Evolutionary conservation across 306 rosid species (phyloP).

Genomic region (Gillenia trifoliata): DNA sequence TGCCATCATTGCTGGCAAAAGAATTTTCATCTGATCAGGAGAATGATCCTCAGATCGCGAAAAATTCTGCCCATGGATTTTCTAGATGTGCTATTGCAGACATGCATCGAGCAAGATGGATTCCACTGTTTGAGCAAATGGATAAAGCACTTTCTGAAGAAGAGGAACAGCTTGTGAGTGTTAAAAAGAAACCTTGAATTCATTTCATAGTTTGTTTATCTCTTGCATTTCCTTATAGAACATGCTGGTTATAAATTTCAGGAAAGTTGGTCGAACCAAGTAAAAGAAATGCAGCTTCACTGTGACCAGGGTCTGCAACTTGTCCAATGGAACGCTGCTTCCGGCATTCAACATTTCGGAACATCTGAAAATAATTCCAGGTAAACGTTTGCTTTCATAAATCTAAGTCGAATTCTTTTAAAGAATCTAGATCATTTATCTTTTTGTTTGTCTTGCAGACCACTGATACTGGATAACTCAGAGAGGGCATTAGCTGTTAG

Average conservation of each 20-base stretch:
- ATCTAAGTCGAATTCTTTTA: background rate
- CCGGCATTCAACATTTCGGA: conserved; percentile 45
- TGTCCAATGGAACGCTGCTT: conserved; percentile 23
- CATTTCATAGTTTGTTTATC: background rate
- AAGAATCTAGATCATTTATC: background rate
- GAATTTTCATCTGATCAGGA: conserved; percentile 61
- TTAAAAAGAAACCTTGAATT: background rate
- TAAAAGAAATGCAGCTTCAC: conserved; percentile 75
- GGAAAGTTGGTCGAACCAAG: conserved; percentile 93
- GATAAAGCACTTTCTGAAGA: conserved; percentile 83
- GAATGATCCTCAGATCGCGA: conserved; percentile 27
- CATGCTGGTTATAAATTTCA: conserved; percentile 36
- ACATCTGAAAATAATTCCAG: conserved; percentile 48
- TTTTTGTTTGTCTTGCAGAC: conserved; percentile 32
- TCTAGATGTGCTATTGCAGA: conserved; percentile 45
- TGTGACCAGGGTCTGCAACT: conserved; percentile 77
- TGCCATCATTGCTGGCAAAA: conserved; percentile 72
- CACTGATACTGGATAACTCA: conserved; percentile 37
- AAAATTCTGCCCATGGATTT: conserved; percentile 27
- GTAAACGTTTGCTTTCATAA: conserved; percentile 22
- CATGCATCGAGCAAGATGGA: conserved; percentile 82
- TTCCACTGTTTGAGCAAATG: conserved; percentile 73
- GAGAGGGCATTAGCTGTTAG: conserved; percentile 75
- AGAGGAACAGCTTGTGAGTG: conserved; percentile 88
- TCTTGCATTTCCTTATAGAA: conserved; percentile 1